Conservation (phyloP, 2,329 filamentous ascomycete genomes). For the Byssothecium circinans region DNA sequence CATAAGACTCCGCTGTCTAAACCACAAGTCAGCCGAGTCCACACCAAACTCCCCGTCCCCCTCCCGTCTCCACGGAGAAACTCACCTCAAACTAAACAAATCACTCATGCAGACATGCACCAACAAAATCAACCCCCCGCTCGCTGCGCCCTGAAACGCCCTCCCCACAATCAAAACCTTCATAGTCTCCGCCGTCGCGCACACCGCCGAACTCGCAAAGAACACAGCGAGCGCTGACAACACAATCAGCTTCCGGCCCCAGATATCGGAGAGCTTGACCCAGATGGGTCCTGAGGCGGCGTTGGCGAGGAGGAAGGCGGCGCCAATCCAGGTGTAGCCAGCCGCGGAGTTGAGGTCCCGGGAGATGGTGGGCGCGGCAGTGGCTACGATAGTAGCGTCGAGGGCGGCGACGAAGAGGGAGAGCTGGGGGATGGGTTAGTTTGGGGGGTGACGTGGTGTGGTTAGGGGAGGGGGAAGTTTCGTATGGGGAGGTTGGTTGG, state of each 20-base stretch:
- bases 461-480: not conserved
- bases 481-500: too few species aligned
- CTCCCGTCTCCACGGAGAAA: not conserved
- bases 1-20: constrained; percentile 51
- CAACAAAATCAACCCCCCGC: constrained; percentile 63
- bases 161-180: constrained; percentile 63
- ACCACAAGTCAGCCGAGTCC: not conserved
- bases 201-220: constrained; percentile 62
- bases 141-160: constrained; percentile 64
- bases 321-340: constrained; percentile 79
- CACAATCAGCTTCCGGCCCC: constrained; percentile 59
- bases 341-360: constrained; percentile 64
- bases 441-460: not conserved
- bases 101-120: constrained; percentile 66
- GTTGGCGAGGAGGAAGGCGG: constrained; percentile 70
- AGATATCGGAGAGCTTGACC: constrained; percentile 64
- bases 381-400: constrained; percentile 63
- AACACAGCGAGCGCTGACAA: constrained; percentile 58
- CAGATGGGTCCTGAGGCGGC: constrained; percentile 70
- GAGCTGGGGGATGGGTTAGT: constrained; percentile 24
- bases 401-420: constrained; percentile 47
- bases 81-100: constrained; percentile 59
- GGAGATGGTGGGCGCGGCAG: constrained; percentile 67
- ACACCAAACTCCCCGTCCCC: not conserved
- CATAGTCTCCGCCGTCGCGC: constrained; percentile 59